Percentiles rank a stretch among this genome's conserved stretches.
phyloP scores from a whole-genome alignment of 1,139 yeast species.

The Scheffersomyces cryptocercus region DNA sequence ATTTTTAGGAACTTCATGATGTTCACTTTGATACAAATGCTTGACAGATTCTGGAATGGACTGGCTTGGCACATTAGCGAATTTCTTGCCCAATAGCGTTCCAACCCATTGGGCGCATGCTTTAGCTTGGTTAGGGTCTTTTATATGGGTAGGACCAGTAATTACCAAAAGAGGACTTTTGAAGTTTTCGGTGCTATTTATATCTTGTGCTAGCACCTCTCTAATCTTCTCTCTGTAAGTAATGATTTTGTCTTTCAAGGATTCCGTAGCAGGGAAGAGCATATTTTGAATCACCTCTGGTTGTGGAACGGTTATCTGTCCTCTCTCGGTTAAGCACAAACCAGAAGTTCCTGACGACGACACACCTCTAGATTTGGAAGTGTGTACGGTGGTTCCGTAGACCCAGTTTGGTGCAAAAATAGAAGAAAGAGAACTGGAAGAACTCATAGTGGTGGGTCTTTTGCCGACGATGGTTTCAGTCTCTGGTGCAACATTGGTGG shows the following conservation, averaged over 20 bases:
- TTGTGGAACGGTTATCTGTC: conserved; percentile 39
- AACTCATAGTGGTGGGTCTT: neutral
- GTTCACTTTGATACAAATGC: conserved; percentile 11
- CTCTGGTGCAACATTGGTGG: neutral
- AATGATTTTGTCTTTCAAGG: conserved; percentile 28
- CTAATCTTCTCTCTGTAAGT: conserved; percentile 17
- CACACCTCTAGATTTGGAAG: conserved; percentile 4
- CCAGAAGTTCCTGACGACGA: conserved; percentile 18
- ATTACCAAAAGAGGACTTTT: conserved; percentile 33
- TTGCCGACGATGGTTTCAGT: neutral
- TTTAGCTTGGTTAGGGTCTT: conserved; percentile 29
- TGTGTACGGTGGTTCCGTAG: conserved; percentile 19
- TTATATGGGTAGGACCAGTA: conserved; percentile 39
- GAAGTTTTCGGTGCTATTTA: conserved; percentile 1
- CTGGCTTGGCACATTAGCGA: conserved; percentile 7
- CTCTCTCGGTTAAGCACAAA: conserved; percentile 25
- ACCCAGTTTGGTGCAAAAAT: conserved; percentile 9
- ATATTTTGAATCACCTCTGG: conserved; percentile 49
- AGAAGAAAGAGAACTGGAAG: neutral
- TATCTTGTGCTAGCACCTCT: conserved; percentile 11
- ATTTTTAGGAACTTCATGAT: conserved; percentile 6
- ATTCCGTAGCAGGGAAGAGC: conserved; percentile 34
- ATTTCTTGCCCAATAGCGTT: conserved; percentile 17
- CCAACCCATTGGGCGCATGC: conserved; percentile 48
- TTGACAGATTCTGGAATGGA: conserved; percentile 12